These are phyloP conservation scores for Ambrosiella xylebori DNA, from an alignment of 2,329 filamentous ascomycete genomes.

Conservation along the genomic window DNA sequence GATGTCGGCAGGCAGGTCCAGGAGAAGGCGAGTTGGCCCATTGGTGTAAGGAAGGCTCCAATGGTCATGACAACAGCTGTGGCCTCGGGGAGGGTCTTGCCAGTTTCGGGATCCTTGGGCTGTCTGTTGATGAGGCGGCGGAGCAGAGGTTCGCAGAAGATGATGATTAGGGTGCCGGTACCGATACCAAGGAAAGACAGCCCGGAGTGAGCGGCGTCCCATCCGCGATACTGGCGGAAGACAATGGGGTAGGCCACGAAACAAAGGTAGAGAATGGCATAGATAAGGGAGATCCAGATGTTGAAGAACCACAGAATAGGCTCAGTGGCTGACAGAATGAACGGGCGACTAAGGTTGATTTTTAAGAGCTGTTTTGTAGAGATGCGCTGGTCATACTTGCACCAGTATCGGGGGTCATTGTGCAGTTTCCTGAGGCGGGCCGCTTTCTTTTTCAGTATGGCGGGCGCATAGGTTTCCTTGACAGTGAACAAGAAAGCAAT, in stretches of 20 bases:
- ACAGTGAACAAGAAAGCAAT: conserved; percentile 41
- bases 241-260: conserved; percentile 84
- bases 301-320: conserved; percentile 63
- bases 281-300: conserved; percentile 63
- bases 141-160: conserved; percentile 52
- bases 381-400: conserved; percentile 57
- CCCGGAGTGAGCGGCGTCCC: conserved; percentile 55
- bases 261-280: conserved; percentile 75
- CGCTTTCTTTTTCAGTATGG: conserved; percentile 50
- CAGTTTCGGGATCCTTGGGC: conserved; percentile 56
- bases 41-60: conserved; percentile 53
- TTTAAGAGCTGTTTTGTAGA: conserved; percentile 51
- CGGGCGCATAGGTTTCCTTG: conserved; percentile 62
- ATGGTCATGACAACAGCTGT: conserved; percentile 68
- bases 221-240: conserved; percentile 57
- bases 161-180: conserved; percentile 43
- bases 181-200: conserved; percentile 60
- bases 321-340: conserved; percentile 60
- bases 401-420: conserved; percentile 58
- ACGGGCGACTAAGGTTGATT: conserved; percentile 59
- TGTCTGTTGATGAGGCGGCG: conserved; percentile 64
- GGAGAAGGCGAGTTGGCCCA: conserved; percentile 71
- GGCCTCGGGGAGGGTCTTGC: conserved; percentile 57
- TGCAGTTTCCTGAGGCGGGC: conserved; percentile 47
- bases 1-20: conserved; percentile 67